phyloP scores from a whole-genome alignment of 75 land plant species.

The Sequoia sempervirens region DNA sequence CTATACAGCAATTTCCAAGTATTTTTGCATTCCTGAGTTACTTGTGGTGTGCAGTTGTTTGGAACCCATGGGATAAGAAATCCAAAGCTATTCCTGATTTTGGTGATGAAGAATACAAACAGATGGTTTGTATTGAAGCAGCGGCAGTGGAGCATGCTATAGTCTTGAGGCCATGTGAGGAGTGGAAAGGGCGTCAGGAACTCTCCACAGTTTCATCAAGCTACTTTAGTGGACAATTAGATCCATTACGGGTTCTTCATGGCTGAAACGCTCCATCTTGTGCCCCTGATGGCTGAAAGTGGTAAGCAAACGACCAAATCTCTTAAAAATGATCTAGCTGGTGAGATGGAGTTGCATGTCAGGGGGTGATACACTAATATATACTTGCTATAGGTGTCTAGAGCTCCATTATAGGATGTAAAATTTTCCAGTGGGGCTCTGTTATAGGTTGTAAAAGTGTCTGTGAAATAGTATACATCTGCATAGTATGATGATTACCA shows the following conservation, averaged over 20 bases:
- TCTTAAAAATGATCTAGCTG: not conserved
- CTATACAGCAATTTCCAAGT: not conserved
- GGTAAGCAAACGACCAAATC: not conserved
- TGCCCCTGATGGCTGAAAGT: not conserved
- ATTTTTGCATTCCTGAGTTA: not conserved
- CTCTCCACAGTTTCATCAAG: slow-evolving; percentile 49
- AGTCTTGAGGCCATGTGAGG: slow-evolving; percentile 47
- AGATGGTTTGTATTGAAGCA: slow-evolving; percentile 54
- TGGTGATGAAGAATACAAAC: slow-evolving; percentile 54
- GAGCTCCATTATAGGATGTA: slow-evolving; percentile 7
- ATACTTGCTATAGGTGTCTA: not conserved
- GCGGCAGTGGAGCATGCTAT: slow-evolving; percentile 47
- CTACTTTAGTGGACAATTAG: slow-evolving; percentile 56
- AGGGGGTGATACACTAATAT: not conserved
- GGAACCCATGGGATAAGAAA: slow-evolving; percentile 67
- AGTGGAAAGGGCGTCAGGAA: slow-evolving; percentile 60
- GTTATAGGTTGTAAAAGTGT: slow-evolving; percentile 8
- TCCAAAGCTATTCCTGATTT: slow-evolving; percentile 45
- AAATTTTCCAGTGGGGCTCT: not conserved
- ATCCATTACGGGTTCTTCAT: slow-evolving; percentile 25
- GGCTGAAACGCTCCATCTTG: not conserved
- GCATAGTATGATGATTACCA: not conserved
- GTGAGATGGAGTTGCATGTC: not conserved
- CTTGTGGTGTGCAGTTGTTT: slow-evolving; percentile 24
- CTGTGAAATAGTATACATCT: not conserved